These are phyloP conservation scores for Sextonia rubra DNA, from an alignment of 164 flowering plant species.

Conservation along the genomic window DNA sequence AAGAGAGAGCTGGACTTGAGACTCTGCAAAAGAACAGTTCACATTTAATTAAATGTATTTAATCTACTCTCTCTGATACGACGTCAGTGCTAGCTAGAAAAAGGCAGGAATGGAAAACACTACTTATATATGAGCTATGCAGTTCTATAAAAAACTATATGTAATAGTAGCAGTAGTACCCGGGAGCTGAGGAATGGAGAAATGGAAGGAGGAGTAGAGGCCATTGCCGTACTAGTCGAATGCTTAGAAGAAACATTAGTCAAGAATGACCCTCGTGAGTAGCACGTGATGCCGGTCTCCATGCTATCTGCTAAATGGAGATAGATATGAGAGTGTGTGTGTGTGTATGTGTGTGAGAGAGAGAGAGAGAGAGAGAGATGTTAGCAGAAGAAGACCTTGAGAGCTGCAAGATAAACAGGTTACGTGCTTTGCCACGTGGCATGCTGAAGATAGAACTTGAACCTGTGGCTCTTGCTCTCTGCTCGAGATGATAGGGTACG, in stretches of 20 bases:
- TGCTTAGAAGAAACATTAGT: constrained; percentile 52
- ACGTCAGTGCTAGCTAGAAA: too few species aligned
- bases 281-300: constrained; percentile 75
- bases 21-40: constrained; percentile 36
- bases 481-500: neutral
- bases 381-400: neutral
- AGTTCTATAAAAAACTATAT: neutral
- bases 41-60: neutral
- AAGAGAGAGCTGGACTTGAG: constrained; percentile 66
- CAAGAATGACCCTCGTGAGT: constrained; percentile 35
- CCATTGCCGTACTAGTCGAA: constrained; percentile 26
- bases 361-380: neutral
- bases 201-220: constrained; percentile 44
- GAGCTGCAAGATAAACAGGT: neutral
- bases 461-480: neutral
- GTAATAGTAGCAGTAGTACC: constrained; percentile 26
- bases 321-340: too few species aligned
- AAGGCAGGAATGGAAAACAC: neutral
- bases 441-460: neutral
- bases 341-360: neutral
- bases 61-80: neutral
- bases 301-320: constrained; percentile 19
- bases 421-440: neutral
- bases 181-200: constrained; percentile 47
- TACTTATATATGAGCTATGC: neutral